These are phyloP conservation scores for Colletotrichum sp. DNA, from an alignment of 2,329 filamentous ascomycete species.

Conservation along the genomic window DNA sequence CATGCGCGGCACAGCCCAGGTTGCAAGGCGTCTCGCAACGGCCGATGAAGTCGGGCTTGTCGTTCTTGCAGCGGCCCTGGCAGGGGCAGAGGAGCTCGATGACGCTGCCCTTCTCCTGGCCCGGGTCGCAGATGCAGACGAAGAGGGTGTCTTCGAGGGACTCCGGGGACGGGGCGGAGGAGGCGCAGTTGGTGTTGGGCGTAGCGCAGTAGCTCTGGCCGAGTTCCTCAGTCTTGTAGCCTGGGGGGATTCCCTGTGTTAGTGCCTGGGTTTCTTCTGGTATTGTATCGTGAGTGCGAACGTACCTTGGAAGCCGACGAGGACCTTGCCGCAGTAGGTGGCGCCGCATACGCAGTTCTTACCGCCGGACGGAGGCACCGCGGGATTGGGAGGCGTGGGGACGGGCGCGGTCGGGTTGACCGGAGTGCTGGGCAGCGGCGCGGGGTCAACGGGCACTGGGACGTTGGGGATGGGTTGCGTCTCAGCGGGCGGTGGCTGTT, in stretches of 20 bases:
- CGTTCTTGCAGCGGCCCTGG: constrained; percentile 39
- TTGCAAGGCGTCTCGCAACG: constrained; percentile 42
- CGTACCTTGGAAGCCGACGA: constrained; percentile 29
- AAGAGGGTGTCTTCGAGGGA: constrained; percentile 34
- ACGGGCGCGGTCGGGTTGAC: neutral
- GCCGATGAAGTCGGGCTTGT: constrained; percentile 43
- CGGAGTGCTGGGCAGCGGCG: neutral
- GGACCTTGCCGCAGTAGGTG: constrained; percentile 44
- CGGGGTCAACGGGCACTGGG: neutral
- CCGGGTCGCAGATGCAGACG: constrained; percentile 40
- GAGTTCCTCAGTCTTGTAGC: constrained; percentile 30
- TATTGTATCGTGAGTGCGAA: neutral
- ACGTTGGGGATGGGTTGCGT: constrained; percentile 1
- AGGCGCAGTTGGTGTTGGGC: constrained; percentile 36
- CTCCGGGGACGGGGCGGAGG: constrained; percentile 32
- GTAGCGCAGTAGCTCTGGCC: constrained; percentile 41
- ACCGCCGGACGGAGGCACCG: constrained; percentile 21
- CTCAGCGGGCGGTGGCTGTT: neutral
- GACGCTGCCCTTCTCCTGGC: constrained; percentile 35
- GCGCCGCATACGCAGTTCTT: constrained; percentile 46
- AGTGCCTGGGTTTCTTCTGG: neutral
- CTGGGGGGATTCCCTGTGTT: neutral
- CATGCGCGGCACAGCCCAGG: constrained; percentile 32
- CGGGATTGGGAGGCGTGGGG: neutral
- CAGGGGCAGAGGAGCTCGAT: constrained; percentile 44